Evolutionary conservation across 1,284 basidiomycete species (phyloP), one percentile per base, ranked within the genome.

Genomic region (Megacollybia platyphylla): DNA sequence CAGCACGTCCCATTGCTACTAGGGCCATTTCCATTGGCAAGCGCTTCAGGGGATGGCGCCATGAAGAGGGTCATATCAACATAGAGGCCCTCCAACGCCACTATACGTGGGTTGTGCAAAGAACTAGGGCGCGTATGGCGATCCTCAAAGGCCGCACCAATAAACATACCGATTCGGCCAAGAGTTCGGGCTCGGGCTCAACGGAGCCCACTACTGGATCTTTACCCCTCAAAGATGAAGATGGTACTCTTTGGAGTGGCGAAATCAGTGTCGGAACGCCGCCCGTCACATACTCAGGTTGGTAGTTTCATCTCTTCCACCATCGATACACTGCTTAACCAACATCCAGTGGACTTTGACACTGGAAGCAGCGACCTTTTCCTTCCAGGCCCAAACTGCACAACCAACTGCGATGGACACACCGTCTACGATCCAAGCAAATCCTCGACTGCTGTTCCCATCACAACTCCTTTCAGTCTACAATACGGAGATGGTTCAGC

Each of bases 351-450:
- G 46, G 61, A 64, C 44, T 66, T 70, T 42, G 68, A 71, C 48
- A 71, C 69, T 5, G 67, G 69, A 8, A 62, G 59, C 28, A 53
- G 60, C 2, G 69, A 70, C 47, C 46, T 62, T 18, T 60, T 62
- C 42, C 47, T 62, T 20, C 59, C 60, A 36, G 49, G 39, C 5
- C 40, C 50, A 4, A 40, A 42, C 10, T 64, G 63, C 42, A 45
- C 29, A 11, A 42, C 46, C 10, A 51, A 53, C 26, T 68, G 66
- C 49, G 15, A 34, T 11, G 31, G 31, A 11, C 31, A 34, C 31
- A 11, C 15, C 31, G 15, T 11, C 10, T 34, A 34, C 31, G 15
- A 34, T 34, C 31, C 31, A 11, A 34, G 15, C 11, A 15, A 11
- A 11, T 34, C 31, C 11, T 34, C 31, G 31, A 34, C 31, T 11